A percentile compares a stretch with the other conserved stretches of the same genome.
Conservation (phyloP, 179 eudicot species). For the Monotropa hypopitys region DNA sequence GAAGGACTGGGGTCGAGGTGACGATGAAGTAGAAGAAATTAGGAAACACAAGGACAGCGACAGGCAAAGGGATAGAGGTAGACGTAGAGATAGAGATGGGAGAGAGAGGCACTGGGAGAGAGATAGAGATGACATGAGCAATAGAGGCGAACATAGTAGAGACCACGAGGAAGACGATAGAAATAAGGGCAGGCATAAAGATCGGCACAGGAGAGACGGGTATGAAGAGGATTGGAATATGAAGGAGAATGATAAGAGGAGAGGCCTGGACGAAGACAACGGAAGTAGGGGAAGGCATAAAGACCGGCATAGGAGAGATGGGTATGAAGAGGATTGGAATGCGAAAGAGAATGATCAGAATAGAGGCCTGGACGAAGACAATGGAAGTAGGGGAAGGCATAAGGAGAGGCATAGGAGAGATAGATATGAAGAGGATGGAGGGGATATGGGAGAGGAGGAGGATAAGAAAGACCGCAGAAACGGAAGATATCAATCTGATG, state of each 20-base stretch:
- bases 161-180: constrained; percentile 9
- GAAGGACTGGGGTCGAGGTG: constrained; percentile 15
- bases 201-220: constrained; percentile 10
- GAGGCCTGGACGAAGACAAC: constrained; percentile 6
- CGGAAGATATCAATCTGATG: constrained; percentile 22
- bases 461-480: constrained; percentile 11
- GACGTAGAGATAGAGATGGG: constrained; percentile 2
- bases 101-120: constrained; percentile 6
- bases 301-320: constrained; percentile 7
- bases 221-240: constrained; percentile 15
- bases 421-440: constrained; percentile 16
- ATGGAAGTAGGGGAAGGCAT: constrained; percentile 8
- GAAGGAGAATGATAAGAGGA: not conserved
- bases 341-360: not conserved
- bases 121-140: not conserved
- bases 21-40: constrained; percentile 12
- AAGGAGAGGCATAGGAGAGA: constrained; percentile 9
- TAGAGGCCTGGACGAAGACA: constrained; percentile 9
- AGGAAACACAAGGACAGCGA: constrained; percentile 7
- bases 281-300: constrained; percentile 9
- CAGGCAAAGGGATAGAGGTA: constrained; percentile 15
- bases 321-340: constrained; percentile 15
- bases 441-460: constrained; percentile 6
- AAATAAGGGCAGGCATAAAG: constrained; percentile 7
- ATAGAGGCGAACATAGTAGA: constrained; percentile 6